Percentiles rank a stretch among this genome's conserved stretches.
Conservation (phyloP, 352 stramenopile species). For the Phytophthora cactorum region DNA sequence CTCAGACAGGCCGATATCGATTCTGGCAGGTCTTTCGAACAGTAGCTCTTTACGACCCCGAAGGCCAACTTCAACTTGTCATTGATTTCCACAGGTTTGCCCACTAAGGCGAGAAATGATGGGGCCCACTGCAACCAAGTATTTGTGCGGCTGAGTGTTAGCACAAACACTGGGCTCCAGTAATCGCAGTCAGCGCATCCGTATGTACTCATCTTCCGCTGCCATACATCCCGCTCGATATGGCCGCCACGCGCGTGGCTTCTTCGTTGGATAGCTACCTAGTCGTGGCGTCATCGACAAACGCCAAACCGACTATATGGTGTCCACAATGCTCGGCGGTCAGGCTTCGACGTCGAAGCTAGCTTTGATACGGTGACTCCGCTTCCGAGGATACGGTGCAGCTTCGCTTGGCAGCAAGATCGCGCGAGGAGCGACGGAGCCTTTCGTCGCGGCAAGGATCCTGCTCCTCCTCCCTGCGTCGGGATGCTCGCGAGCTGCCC, state of each 20-base stretch:
- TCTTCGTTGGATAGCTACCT: constrained; percentile 8
- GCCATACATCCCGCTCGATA: constrained; percentile 33
- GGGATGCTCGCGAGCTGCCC: constrained; percentile 21
- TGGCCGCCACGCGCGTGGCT: constrained; percentile 18
- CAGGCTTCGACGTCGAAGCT: constrained; percentile 20
- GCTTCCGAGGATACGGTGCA: constrained; percentile 26
- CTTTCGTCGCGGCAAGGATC: constrained; percentile 27
- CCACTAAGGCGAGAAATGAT: constrained; percentile 37
- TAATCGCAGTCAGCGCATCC: constrained; percentile 14
- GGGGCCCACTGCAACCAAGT: constrained; percentile 2
- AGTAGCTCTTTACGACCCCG: background rate
- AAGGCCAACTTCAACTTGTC: constrained; percentile 14
- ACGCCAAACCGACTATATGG: constrained; percentile 41
- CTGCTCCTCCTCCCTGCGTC: constrained; percentile 25
- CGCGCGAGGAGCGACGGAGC: constrained; percentile 32
- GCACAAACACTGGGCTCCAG: constrained; percentile 2
- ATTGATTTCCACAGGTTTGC: constrained; percentile 21
- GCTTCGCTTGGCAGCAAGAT: constrained; percentile 31
- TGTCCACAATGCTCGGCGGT: constrained; percentile 32
- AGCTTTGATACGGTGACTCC: constrained; percentile 24
- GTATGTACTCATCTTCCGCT: constrained; percentile 4
- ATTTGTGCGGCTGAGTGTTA: constrained; percentile 19
- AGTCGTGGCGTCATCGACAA: constrained; percentile 17
- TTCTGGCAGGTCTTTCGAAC: constrained; percentile 3
- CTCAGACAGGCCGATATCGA: constrained; percentile 22